A percentile compares a stretch with the other conserved stretches of the same genome.
These are phyloP conservation scores for Neurospora sp. DNA, from an alignment of 495 filamentous ascomycete genomes.

Conservation along the genomic window DNA sequence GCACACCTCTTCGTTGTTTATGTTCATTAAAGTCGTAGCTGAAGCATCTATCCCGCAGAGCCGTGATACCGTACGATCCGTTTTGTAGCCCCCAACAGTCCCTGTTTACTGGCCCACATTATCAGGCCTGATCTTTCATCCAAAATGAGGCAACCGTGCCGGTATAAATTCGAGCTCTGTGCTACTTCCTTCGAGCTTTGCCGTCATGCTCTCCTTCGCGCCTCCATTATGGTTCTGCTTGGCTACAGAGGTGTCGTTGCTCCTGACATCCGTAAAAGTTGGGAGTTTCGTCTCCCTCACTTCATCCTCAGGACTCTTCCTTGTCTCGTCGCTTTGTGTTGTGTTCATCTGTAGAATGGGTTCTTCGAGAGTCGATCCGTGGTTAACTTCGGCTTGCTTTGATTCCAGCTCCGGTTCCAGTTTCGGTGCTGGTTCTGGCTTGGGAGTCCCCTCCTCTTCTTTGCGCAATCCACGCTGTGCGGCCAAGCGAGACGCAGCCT, in stretches of 20 bases:
- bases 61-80: not conserved
- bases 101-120: not conserved
- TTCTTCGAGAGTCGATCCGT: not conserved
- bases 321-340: not conserved
- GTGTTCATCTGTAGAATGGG: not conserved
- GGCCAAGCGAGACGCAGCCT: slow-evolving; percentile 64
- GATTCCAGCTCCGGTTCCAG: not conserved
- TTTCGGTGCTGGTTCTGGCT: slow-evolving; percentile 8
- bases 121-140: not conserved
- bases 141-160: slow-evolving; percentile 24
- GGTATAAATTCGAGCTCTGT: slow-evolving; percentile 17
- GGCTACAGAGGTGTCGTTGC: not conserved
- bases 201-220: not conserved
- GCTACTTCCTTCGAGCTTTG: not conserved
- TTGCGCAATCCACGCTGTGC: slow-evolving; percentile 53
- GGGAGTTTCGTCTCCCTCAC: slow-evolving; percentile 9
- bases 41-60: not conserved
- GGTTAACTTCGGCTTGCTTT: not conserved
- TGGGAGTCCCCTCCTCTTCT: slow-evolving; percentile 15
- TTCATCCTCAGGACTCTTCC: not conserved
- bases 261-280: not conserved
- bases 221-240: not conserved
- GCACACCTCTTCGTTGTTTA: not conserved
- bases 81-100: not conserved
- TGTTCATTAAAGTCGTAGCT: not conserved